Conservation (phyloP, 768 basidiomycete genomes). For the Psilocybe azurescens region DNA sequence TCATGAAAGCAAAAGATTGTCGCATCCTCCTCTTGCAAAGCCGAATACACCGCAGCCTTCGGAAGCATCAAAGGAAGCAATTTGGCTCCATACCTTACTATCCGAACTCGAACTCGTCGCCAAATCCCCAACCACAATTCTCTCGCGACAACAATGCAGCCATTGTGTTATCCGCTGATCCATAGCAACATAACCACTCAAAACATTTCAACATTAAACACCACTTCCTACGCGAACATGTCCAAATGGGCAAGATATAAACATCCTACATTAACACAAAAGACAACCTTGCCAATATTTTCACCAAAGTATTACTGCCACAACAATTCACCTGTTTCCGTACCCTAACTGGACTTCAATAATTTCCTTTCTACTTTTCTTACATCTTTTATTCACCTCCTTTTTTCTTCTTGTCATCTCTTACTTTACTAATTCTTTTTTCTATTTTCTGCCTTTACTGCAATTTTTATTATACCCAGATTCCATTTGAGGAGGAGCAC, state of each 20-base stretch:
- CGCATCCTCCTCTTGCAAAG: conserved; percentile 37
- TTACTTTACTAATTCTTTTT: too few relatives aligned
- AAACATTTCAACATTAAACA: conserved; percentile 50
- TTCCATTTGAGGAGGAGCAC: conserved; percentile 22
- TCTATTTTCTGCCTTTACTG: background rate
- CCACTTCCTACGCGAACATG: conserved; percentile 42
- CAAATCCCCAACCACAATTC: conserved; percentile 13
- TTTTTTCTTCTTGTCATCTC: too few relatives aligned
- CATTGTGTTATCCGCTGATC: conserved; percentile 37
- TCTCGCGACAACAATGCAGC: conserved; percentile 45
- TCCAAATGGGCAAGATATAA: conserved; percentile 30
- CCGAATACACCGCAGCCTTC: conserved; percentile 49
- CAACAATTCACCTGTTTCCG: conserved; percentile 21
- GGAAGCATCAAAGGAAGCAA: conserved; percentile 30
- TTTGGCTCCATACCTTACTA: conserved; percentile 23
- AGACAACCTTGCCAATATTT: conserved; percentile 41
- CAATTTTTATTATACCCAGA: background rate
- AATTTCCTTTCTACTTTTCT: too few relatives aligned
- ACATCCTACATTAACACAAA: conserved; percentile 36
- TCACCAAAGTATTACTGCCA: conserved; percentile 43
- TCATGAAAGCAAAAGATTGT: conserved; percentile 39
- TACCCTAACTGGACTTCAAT: conserved; percentile 22
- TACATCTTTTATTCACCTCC: background rate
- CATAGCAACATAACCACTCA: conserved; percentile 36
- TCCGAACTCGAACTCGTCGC: conserved; percentile 4